phyloP scores from a whole-genome alignment of 768 basidiomycete species.

The Serpula lacrymans region DNA sequence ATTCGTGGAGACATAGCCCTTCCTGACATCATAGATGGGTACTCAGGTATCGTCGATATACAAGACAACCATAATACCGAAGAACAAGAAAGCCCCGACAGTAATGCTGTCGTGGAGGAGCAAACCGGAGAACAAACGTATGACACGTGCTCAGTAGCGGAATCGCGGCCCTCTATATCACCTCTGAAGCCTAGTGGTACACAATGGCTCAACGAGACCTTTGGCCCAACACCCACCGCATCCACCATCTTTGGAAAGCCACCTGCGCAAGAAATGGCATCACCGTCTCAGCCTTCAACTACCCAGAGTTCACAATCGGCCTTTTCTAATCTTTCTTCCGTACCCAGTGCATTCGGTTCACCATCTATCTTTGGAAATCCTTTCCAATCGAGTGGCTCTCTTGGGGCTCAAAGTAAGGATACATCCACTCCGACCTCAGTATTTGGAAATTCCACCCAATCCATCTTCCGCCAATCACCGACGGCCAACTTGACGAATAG shows the following conservation, averaged over 20 bases:
- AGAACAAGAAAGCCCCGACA: constrained; percentile 16
- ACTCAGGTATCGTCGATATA: constrained; percentile 20
- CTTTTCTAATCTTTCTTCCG: constrained; percentile 32
- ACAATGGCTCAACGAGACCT: constrained; percentile 31
- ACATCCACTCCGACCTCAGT: constrained; percentile 3
- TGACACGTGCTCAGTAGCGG: background rate
- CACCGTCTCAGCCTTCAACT: constrained; percentile 12
- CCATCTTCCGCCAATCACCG: too few relatives aligned
- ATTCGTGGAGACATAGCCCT: constrained; percentile 56
- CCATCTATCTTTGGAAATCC: constrained; percentile 17
- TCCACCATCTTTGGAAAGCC: constrained; percentile 15
- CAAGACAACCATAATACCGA: constrained; percentile 22
- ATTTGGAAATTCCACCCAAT: constrained; percentile 7
- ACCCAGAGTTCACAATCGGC: constrained; percentile 18
- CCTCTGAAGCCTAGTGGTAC: constrained; percentile 26
- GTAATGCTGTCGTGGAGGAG: constrained; percentile 15
- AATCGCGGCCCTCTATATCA: constrained; percentile 3
- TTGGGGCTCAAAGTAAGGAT: constrained; percentile 5
- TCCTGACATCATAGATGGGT: constrained; percentile 71
- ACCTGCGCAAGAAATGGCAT: constrained; percentile 8
- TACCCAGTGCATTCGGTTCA: constrained; percentile 32
- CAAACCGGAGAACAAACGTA: background rate
- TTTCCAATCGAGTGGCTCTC: too few relatives aligned
- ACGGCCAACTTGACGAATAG: too few relatives aligned
- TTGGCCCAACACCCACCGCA: constrained; percentile 24